These are phyloP conservation scores for Linum trigynum DNA, from an alignment of 345 rosid genomes.

Conservation along the genomic window DNA sequence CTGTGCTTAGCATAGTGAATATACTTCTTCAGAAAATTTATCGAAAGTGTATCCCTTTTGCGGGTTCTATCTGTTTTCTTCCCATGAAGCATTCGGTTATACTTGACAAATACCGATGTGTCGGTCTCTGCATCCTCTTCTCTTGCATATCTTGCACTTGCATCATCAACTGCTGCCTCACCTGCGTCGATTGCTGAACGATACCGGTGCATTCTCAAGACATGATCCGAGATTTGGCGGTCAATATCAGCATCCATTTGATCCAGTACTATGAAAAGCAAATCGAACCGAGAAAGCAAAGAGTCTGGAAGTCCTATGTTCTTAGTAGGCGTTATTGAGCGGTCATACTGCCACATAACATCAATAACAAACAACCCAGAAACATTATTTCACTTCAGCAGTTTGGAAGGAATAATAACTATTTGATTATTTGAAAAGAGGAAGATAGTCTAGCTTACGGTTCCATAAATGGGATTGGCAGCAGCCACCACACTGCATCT, in stretches of 20 bases:
- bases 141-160: constrained; percentile 51
- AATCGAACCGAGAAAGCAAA: constrained; percentile 94
- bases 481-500: constrained; percentile 99
- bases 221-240: constrained; percentile 82
- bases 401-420: constrained; percentile 1
- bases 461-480: constrained; percentile 98
- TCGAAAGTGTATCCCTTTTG: constrained; percentile 68
- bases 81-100: constrained; percentile 86
- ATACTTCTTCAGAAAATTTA: constrained; percentile 84
- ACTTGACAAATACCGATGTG: constrained; percentile 75
- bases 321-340: constrained; percentile 94
- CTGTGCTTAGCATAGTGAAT: constrained; percentile 97
- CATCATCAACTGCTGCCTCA: constrained; percentile 60
- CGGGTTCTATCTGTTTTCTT: constrained; percentile 57
- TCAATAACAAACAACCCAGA: constrained; percentile 11
- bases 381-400: background rate
- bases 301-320: constrained; percentile 99
- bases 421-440: background rate
- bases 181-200: constrained; percentile 61
- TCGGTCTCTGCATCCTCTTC: constrained; percentile 77
- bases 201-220: constrained; percentile 91
- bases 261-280: constrained; percentile 89
- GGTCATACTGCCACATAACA: constrained; percentile 67
- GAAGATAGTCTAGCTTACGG: constrained; percentile 42
- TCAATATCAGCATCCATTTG: constrained; percentile 99